Base-by-base conservation (phyloP, 306 rosid genomes). In the Cajanus cajan region DNA sequence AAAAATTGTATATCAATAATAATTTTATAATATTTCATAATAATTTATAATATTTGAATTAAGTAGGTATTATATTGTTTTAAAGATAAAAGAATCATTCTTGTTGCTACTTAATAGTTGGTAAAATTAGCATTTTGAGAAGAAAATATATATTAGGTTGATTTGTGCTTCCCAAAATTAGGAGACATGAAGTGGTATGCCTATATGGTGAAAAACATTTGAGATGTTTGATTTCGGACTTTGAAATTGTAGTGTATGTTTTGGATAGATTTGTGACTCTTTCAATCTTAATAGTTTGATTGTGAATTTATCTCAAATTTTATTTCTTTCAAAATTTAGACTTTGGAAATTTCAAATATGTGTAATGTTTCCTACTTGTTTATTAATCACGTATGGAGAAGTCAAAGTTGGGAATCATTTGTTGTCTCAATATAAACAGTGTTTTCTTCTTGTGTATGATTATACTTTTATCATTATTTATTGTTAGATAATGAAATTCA, bases 321-420 rank as follows among this genome's bases (percentile, higher is more conserved):
- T 25, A 59, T 51, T 66, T 43, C 48, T 16, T 51, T n/a, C 52
- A 4, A 22, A 33, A 37, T 47, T 28, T 18, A 54, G 54, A 73
- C n/a, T n/a, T 74, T 62, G 39, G 36, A 64, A 52, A 31, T 66
- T 83, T 70, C 77, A 45, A 58, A 65, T 77, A 71, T 58, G 51
- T 41, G 36, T 48, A 45, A 50, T 58, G 51, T 69, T 70, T 75
- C 44, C 25, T 64, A 5, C 4, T 48, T 40, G 48, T 18, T 11
- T 57, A 36, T 80, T 70, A 50, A 13, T 12, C 44, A 33, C 7
- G n/a, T 34, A 59, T 22, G 15, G 21, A 55, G 34, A 31, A 21
- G 15, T 55, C 62, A 55, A 13, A 28, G 66, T 28, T 59, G 66
- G 10, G 13, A 15, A 13, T 2, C 7, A 28, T 14, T 7, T 74